phyloP scores from a whole-genome alignment of 2,329 filamentous ascomycete genomes.

The Alternaria burnsii region DNA sequence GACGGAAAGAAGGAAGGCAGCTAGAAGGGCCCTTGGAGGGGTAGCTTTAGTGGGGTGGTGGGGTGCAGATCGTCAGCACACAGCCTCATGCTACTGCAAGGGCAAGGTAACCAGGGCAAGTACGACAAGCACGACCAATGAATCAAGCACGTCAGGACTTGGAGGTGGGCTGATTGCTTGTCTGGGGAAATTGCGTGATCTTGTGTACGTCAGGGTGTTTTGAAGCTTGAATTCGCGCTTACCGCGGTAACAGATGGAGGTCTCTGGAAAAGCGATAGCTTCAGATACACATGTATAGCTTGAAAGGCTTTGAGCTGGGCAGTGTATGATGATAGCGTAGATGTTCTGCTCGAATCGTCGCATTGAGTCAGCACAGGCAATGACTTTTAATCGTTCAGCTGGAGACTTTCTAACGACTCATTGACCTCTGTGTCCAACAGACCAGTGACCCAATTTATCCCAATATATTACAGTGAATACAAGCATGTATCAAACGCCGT shows the following conservation, averaged over 20 bases:
- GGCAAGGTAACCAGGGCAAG: slow-evolving; percentile 18
- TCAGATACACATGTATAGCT: not conserved
- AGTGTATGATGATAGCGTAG: not conserved
- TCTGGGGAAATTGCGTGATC: slow-evolving; percentile 23
- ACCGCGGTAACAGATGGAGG: not conserved
- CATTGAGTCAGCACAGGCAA: not conserved
- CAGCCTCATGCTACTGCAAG: slow-evolving; percentile 28
- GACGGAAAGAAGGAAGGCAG: slow-evolving; percentile 10
- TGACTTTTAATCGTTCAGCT: not conserved
- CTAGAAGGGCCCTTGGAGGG: slow-evolving; percentile 12
- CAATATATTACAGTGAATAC: slow-evolving; percentile 1
- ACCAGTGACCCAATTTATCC: not conserved
- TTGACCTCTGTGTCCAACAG: not conserved
- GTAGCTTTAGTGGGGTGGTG: slow-evolving; percentile 22
- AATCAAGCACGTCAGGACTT: slow-evolving; percentile 11
- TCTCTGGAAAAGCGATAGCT: not conserved
- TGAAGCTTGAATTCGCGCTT: slow-evolving; percentile 1
- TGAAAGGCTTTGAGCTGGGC: not conserved
- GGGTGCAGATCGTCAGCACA: slow-evolving; percentile 24
- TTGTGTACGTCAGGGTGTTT: slow-evolving; percentile 10
- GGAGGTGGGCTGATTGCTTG: slow-evolving; percentile 2
- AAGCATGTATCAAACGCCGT: slow-evolving; percentile 18
- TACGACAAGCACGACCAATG: slow-evolving; percentile 17
- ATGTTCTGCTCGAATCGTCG: not conserved
- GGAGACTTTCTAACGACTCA: not conserved